Evolutionary conservation across 768 basidiomycete species (phyloP).

Genomic region (Russula olivacea): DNA sequence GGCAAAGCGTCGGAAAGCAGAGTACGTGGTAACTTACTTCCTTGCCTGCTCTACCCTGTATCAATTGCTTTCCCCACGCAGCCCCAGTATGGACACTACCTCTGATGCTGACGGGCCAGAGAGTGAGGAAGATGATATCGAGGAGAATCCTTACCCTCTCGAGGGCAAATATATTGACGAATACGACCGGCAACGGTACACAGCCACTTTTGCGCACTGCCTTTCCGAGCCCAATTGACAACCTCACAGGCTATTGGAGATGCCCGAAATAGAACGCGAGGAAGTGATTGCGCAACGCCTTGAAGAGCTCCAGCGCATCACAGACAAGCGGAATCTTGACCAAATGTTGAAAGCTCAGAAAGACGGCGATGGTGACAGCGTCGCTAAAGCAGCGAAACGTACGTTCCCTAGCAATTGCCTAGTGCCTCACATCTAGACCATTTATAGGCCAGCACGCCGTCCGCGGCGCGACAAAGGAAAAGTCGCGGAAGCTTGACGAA

Average conservation of each 20-base stretch:
- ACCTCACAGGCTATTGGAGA: conserved; percentile 54
- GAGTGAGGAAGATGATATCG: conserved; percentile 53
- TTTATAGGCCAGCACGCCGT: conserved; percentile 62
- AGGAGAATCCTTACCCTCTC: conserved; percentile 71
- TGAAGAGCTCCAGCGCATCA: conserved; percentile 72
- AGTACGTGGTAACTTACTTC: conserved; percentile 48
- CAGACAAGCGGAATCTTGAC: conserved; percentile 65
- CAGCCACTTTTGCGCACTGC: conserved; percentile 17
- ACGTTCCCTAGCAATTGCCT: conserved; percentile 27
- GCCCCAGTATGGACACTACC: conserved; percentile 29
- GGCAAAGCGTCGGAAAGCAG: conserved; percentile 64
- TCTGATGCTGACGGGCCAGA: conserved; percentile 52
- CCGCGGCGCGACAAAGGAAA: conserved; percentile 75
- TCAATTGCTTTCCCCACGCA: neutral
- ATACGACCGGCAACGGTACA: conserved; percentile 71
- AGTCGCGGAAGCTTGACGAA: conserved; percentile 72
- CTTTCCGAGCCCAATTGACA: conserved; percentile 23
- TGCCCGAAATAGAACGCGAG: conserved; percentile 89
- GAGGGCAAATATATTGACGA: conserved; percentile 91
- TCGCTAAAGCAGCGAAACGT: conserved; percentile 76
- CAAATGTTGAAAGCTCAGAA: conserved; percentile 68
- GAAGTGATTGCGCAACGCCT: conserved; percentile 72
- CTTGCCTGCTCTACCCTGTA: neutral
- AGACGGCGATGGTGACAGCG: conserved; percentile 48
- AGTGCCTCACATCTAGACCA: neutral